Conservation (phyloP, 345 rosid species). For the Limnanthes douglasii region DNA sequence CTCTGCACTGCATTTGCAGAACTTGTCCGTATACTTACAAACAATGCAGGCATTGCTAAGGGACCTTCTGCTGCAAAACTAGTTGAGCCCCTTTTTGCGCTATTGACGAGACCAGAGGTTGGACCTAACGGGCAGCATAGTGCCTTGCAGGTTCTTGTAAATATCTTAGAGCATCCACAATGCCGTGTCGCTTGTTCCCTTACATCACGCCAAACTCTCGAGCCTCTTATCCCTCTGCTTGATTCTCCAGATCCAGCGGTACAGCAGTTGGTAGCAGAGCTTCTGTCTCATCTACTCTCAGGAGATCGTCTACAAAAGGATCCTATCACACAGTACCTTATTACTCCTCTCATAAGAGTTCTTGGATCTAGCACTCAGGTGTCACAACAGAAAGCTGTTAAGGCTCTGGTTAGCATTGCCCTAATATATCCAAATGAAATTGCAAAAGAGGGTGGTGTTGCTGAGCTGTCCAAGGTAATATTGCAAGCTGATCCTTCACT, state of each 20-base stretch:
- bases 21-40: constrained; percentile 85
- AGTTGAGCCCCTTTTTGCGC: constrained; percentile 74
- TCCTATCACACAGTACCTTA: constrained; percentile 59
- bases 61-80: constrained; percentile 90
- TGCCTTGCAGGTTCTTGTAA: constrained; percentile 86
- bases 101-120: constrained; percentile 69
- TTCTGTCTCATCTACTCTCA: constrained; percentile 72
- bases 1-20: constrained; percentile 89
- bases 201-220: constrained; percentile 74
- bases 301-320: constrained; percentile 93
- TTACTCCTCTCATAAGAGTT: constrained; percentile 74
- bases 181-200: constrained; percentile 80
- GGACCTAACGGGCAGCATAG: constrained; percentile 95
- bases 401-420: constrained; percentile 92
- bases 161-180: constrained; percentile 89
- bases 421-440: constrained; percentile 87
- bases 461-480: constrained; percentile 83
- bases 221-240: constrained; percentile 86
- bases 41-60: constrained; percentile 90
- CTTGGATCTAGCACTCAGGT: constrained; percentile 83
- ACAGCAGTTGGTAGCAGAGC: constrained; percentile 98
- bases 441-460: constrained; percentile 93
- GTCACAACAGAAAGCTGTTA: constrained; percentile 95
- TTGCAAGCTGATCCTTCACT: constrained; percentile 93
- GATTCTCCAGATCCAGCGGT: constrained; percentile 91